Percentiles rank a stretch among this genome's conserved stretches.
Evolutionary conservation across 768 basidiomycete genomes (phyloP).

Genomic region (Trametes elegans): DNA sequence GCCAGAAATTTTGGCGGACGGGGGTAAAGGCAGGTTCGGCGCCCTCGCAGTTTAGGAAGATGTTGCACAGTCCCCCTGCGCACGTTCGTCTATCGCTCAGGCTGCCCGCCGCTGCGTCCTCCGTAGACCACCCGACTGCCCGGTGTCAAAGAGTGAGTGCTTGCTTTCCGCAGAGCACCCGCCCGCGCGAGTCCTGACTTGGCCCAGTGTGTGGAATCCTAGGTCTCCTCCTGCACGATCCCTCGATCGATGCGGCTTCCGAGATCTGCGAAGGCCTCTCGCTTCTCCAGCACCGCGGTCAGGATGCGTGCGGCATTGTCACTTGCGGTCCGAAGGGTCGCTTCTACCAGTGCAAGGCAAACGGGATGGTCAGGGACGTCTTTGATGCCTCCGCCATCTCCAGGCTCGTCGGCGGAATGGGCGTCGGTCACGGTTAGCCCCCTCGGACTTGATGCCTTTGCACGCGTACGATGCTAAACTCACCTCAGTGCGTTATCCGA

Average conservation of each 20-base stretch:
- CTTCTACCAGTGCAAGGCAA: conserved; percentile 97
- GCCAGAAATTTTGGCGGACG: conserved; percentile 13
- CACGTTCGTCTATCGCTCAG: conserved; percentile 7
- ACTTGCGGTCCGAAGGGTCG: conserved; percentile 95
- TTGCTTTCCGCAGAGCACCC: not conserved
- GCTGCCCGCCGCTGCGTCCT: conserved; percentile 1
- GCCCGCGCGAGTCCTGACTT: conserved; percentile 9
- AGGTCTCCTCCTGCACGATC: conserved; percentile 81
- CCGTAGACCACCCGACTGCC: conserved; percentile 1
- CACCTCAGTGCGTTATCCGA: conserved; percentile 87
- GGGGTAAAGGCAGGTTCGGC: not conserved
- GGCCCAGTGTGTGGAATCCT: conserved; percentile 86
- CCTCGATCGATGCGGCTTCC: conserved; percentile 67
- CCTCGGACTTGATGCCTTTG: not conserved
- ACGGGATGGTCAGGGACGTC: conserved; percentile 98
- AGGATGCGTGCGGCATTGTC: conserved; percentile 97
- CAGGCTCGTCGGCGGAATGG: conserved; percentile 90
- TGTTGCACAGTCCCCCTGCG: conserved; percentile 11
- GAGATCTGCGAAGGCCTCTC: conserved; percentile 97
- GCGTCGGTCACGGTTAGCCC: conserved; percentile 89
- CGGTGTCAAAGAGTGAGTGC: conserved; percentile 29
- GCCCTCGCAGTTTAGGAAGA: conserved; percentile 8
- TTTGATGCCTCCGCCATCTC: conserved; percentile 80
- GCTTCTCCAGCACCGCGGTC: conserved; percentile 92
- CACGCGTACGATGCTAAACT: not conserved